These are phyloP conservation scores for Coniophora puteana DNA, from an alignment of 1,284 basidiomycete genomes.

Conservation along the genomic window DNA sequence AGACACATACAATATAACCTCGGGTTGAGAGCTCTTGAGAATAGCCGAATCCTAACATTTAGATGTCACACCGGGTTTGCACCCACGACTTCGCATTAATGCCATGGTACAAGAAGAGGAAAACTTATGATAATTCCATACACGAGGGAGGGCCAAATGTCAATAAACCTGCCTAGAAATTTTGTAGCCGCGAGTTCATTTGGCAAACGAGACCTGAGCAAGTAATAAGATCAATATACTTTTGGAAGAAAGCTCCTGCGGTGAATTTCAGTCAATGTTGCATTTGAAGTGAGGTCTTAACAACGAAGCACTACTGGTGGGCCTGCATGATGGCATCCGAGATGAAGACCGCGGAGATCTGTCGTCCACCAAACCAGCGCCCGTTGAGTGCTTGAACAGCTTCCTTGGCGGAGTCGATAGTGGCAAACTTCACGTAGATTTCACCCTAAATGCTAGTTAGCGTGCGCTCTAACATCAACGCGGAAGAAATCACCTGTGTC, in stretches of 20 bases:
- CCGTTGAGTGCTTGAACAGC: conserved; percentile 90
- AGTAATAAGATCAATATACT: conserved; percentile 26
- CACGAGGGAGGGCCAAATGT: no score
- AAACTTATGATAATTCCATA: no score
- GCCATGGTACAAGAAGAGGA: no score
- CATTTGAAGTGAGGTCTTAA: not conserved
- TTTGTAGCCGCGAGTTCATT: no score
- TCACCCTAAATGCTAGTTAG: conserved; percentile 70
- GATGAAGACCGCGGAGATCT: conserved; percentile 83
- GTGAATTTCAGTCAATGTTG: conserved; percentile 18
- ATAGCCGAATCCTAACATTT: no score
- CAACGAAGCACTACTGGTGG: conserved; percentile 57
- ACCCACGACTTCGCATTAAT: no score
- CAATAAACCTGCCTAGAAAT: no score
- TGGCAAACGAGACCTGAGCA: conserved; percentile 30
- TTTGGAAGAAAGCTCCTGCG: conserved; percentile 4
- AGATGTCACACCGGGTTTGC: no score
- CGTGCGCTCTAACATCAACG: not conserved
- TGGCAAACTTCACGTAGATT: conserved; percentile 92
- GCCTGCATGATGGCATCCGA: conserved; percentile 92
- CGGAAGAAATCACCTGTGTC: conserved; percentile 58
- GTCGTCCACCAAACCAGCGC: conserved; percentile 92
- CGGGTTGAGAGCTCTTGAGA: no score
- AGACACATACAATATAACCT: no score
- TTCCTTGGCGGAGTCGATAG: conserved; percentile 75